Percentiles rank a stretch among this genome's conserved stretches.
These are phyloP conservation scores for Elaphomyces granulatus DNA, from an alignment of 495 filamentous ascomycete genomes.

Conservation along the genomic window DNA sequence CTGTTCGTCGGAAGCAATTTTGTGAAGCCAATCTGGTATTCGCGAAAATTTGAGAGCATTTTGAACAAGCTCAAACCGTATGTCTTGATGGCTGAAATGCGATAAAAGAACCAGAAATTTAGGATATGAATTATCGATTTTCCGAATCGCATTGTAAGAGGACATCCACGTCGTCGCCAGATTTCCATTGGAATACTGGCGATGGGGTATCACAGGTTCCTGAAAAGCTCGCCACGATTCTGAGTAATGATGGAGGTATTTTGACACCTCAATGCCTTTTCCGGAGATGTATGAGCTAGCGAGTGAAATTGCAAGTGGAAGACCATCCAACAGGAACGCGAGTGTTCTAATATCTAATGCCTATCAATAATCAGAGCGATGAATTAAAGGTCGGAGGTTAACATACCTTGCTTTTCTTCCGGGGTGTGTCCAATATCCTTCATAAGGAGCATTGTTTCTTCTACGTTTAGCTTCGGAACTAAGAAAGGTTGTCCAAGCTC, in stretches of 20 bases:
- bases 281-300: conserved; percentile 28
- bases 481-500: conserved; percentile 16
- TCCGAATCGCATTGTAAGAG: conserved; percentile 26
- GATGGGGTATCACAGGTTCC: conserved; percentile 15
- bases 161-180: conserved; percentile 33
- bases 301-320: conserved; percentile 29
- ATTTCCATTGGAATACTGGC: conserved; percentile 17
- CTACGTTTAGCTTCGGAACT: conserved; percentile 10
- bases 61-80: conserved; percentile 33
- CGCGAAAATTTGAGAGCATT: conserved; percentile 4
- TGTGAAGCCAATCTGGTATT: conserved; percentile 17
- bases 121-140: conserved; percentile 19
- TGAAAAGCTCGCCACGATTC: conserved; percentile 25
- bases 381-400: too few species aligned
- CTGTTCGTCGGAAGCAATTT: conserved; percentile 13
- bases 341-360: conserved; percentile 13
- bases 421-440: too few species aligned
- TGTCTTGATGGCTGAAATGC: conserved; percentile 35
- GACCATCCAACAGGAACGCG: conserved; percentile 20
- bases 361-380: too few species aligned
- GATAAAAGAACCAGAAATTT: conserved; percentile 30
- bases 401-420: conserved; percentile 1
- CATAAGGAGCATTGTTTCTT: conserved; percentile 13
- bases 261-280: conserved; percentile 16
- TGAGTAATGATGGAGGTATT: conserved; percentile 29